Base-by-base conservation (phyloP, 176 grass and related monocot genomes). In the Juncus effusus region DNA sequence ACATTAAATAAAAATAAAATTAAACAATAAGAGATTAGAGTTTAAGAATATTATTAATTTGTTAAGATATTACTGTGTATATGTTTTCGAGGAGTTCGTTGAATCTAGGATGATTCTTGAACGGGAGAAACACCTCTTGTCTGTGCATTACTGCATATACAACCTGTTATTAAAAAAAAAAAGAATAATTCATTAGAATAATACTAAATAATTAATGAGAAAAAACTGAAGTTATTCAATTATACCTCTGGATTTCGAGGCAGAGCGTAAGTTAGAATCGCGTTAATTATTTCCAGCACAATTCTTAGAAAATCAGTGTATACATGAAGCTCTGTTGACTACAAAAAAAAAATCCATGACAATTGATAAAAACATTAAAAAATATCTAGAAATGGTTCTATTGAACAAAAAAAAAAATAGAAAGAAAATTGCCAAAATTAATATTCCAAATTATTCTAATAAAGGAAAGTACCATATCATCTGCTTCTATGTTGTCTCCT, bases 1-100 rank as follows among this genome's bases (percentile, higher is more conserved):
- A 16, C 40, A 42, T 60, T 36, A 60, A 51, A 60, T 40, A 84
- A 54, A 71, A 52, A 56, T 36, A 68, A 49, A 50, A 71, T 62
- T 52, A 80, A 0, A 76, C 7, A 72, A 61, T 59, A 14, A 60
- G 44, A 38, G 40, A 67, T 19, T 57, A 54, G 53, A 6, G 16
- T 36, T 13, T 38, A 69, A 44, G 44, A 50, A 67, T 72, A 64
- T 12, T 51, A 13, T 38, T 69, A 6, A 35, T 59, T 67, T 39
- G 16, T 47, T 44, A 28, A 3, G 12, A 61, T 53, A 80, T 60
- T 93, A 99, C 94, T 10, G 94, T 93, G 70, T 93, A 99, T 82
- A 99, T 84, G 74, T 99, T 99, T 73, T 99, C 94, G 73, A 99
- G 83, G 67, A 99, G 69, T 82, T 99, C 94, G 69, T 99, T 93